Evolutionary conservation across 139 green algal species (phyloP), one percentile per base, ranked within the genome.

Genomic region (Chlorella sorokiniana): DNA sequence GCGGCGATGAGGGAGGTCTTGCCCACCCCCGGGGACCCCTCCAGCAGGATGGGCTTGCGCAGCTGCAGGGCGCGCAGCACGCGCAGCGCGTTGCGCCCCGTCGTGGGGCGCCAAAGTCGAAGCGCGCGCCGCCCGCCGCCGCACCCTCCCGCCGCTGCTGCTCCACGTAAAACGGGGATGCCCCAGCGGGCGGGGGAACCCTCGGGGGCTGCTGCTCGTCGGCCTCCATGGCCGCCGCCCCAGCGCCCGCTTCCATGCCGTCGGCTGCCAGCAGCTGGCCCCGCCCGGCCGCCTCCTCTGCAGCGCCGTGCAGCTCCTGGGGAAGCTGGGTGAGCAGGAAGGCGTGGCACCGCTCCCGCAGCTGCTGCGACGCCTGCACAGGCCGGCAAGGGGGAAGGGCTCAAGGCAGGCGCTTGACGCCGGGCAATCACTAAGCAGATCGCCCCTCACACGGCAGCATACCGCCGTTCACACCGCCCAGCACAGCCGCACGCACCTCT

Each of bases 21-120:
- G 69, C 97, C 97, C 20, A 99, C 97, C 3, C 97, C 97, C 0
- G 97, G 97, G 42, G 83, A 94, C 65, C 97, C 97, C 86, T 99
- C 97, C 67, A 99, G 83, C 38, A 99, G 87, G 33, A 99, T 90
- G 40, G 96, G 87, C 87, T 96, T 96, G 54, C 75, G 83, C 80
- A 95, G 83, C 76, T 84, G 76, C 72, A 65, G 86, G 2, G 95
- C 95, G 16, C 97, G 90, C 81, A 99, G 88, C 40, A 99, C 81
- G 23, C 95, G 91, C 84, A 96, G 91, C 3, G 90, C 93, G 76
- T 99, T 99, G 79, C 92, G 86, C 0, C 87, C 85, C 0, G 95
- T 95, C 22, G 97, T 98, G 6, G 94, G 94, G 97, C 94, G 9
- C 69, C 31, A 70, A 99, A 93, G 76, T 96, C 89, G 82, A 98